These are phyloP conservation scores for Rhodomyrtus tomentosa DNA, from an alignment of 345 rosid species.

Conservation along the genomic window DNA sequence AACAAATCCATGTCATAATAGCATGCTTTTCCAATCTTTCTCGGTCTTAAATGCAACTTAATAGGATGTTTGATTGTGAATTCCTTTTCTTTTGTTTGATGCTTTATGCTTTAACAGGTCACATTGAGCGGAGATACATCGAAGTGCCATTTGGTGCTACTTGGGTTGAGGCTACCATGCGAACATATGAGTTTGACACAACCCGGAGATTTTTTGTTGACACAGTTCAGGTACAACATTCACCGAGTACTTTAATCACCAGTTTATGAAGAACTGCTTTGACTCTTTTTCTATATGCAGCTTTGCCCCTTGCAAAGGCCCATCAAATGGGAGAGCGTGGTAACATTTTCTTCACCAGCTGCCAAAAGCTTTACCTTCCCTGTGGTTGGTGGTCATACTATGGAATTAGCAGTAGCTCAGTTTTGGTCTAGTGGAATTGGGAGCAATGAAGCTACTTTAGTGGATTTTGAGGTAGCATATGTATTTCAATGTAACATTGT, in stretches of 20 bases:
- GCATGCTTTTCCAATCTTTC: not conserved
- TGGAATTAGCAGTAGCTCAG: constrained; percentile 93
- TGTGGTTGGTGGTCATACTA: constrained; percentile 78
- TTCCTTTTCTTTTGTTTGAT: not conserved
- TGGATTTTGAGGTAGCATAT: constrained; percentile 80
- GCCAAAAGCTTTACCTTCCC: constrained; percentile 72
- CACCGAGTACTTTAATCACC: not conserved
- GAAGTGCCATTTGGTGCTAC: constrained; percentile 84
- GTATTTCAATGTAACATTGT: not conserved
- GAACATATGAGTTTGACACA: constrained; percentile 77
- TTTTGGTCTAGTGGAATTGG: constrained; percentile 99
- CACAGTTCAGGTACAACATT: constrained; percentile 64
- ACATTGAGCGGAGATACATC: constrained; percentile 78
- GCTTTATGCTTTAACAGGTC: constrained; percentile 35
- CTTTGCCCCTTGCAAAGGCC: constrained; percentile 90
- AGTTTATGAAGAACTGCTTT: not conserved
- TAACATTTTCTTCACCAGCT: constrained; percentile 72
- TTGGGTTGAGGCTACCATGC: constrained; percentile 96
- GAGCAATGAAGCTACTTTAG: constrained; percentile 66
- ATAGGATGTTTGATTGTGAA: not conserved
- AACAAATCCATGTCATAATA: not conserved
- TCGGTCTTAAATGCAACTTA: not conserved
- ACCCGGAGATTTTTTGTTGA: constrained; percentile 76
- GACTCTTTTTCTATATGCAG: constrained; percentile 43
- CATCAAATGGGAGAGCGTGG: constrained; percentile 69